A percentile compares a stretch with the other conserved stretches of the same genome.
These are phyloP conservation scores for Chrysanthemum makinoi DNA, from an alignment of 129 eudicot species.

Conservation along the genomic window DNA sequence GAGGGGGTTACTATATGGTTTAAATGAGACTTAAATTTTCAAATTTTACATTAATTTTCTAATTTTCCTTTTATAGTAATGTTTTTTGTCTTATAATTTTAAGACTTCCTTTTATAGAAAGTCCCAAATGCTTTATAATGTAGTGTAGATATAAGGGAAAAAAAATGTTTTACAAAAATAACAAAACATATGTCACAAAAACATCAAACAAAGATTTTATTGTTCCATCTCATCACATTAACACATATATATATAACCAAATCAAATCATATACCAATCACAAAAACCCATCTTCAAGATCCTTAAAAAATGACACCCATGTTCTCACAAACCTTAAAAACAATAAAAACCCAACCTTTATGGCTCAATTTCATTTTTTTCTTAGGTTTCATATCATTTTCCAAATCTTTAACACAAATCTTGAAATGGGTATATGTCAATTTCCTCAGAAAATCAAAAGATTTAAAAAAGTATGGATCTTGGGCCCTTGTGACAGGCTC, in stretches of 20 bases:
- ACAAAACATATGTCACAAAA: too few relatives aligned
- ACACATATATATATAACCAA: not conserved
- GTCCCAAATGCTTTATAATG: too few relatives aligned
- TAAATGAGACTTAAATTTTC: too few relatives aligned
- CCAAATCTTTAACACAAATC: conserved; percentile 41
- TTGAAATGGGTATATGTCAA: conserved; percentile 75
- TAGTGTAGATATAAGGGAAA: too few relatives aligned
- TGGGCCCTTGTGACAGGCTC: conserved; percentile 98
- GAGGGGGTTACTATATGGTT: too few relatives aligned
- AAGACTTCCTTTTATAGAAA: too few relatives aligned
- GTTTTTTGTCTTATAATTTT: too few relatives aligned
- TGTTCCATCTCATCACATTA: not conserved
- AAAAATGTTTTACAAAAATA: too few relatives aligned
- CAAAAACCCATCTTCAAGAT: conserved; percentile 27
- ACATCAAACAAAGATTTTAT: not conserved
- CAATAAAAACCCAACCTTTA: conserved; percentile 64
- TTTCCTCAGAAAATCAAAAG: conserved; percentile 76
- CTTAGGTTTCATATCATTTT: conserved; percentile 46
- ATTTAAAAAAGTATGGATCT: conserved; percentile 89
- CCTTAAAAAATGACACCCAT: conserved; percentile 33
- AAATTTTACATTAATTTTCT: too few relatives aligned
- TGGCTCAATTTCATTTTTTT: conserved; percentile 52
- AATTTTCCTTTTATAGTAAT: too few relatives aligned
- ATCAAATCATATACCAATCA: not conserved
- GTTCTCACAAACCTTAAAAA: conserved; percentile 46